These are phyloP conservation scores for Eudorina sp. DNA, from an alignment of 139 green algal genomes.

Conservation along the genomic window DNA sequence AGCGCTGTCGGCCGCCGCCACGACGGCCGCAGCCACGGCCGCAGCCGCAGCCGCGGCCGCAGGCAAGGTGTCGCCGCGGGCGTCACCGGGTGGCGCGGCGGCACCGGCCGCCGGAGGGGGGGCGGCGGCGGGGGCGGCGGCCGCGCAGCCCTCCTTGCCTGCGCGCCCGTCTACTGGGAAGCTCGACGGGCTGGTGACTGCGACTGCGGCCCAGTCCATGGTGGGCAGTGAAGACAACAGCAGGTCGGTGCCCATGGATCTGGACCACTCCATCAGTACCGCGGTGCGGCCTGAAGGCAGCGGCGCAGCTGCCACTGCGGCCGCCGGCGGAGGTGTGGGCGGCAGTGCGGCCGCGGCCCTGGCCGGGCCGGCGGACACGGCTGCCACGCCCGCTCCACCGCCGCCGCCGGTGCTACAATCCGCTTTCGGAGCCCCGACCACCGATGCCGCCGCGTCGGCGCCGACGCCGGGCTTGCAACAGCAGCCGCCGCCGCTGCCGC, in stretches of 20 bases:
- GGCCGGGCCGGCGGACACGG: conserved; percentile 15
- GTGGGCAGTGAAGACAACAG: conserved; percentile 29
- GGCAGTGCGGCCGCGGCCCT: not conserved
- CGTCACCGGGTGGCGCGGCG: not conserved
- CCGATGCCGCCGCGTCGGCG: not conserved
- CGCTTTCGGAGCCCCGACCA: too few species aligned
- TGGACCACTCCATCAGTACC: conserved; percentile 27
- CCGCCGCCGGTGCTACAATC: not conserved
- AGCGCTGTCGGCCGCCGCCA: not conserved
- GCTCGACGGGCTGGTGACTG: not conserved
- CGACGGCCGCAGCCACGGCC: not conserved
- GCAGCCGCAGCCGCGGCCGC: not conserved
- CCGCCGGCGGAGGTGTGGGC: not conserved
- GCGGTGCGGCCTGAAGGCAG: not conserved
- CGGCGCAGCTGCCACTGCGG: not conserved
- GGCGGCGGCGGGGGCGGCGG: not conserved
- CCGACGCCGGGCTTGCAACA: not conserved
- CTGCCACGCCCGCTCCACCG: conserved; percentile 25
- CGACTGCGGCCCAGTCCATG: not conserved
- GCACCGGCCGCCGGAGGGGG: not conserved
- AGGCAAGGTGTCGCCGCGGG: not conserved
- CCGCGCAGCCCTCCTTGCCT: not conserved
- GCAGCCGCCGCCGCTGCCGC: not conserved
- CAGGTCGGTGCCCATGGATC: conserved; percentile 39
- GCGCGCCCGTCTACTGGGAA: not conserved